These are phyloP conservation scores for Candida hungchunana DNA, from an alignment of 805 yeast genomes.

Conservation along the genomic window DNA sequence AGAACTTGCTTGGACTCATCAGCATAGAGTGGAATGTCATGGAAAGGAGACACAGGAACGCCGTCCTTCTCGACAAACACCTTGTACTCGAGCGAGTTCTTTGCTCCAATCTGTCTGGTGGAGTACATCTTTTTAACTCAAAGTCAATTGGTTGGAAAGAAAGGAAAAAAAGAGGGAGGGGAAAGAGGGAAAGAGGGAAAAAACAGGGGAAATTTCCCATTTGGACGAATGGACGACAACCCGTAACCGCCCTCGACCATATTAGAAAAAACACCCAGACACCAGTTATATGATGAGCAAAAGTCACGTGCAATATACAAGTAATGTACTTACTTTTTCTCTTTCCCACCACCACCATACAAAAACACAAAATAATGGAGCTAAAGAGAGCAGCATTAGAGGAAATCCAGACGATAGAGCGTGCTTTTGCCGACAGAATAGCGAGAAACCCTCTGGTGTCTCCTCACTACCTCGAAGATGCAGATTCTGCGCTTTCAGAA, in stretches of 20 bases:
- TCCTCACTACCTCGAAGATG: constrained; percentile 28
- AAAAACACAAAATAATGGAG: constrained; percentile 22
- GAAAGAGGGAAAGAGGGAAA: not conserved
- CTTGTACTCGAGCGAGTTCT: constrained; percentile 91
- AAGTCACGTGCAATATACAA: too few relatives aligned
- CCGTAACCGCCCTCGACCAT: not conserved
- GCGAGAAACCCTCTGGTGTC: constrained; percentile 55
- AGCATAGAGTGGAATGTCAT: constrained; percentile 61
- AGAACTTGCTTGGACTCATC: constrained; percentile 40
- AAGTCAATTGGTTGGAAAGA: too few relatives aligned
- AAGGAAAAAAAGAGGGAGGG: not conserved
- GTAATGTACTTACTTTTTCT: too few relatives aligned
- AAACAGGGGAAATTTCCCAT: too few relatives aligned
- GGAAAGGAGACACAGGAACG: constrained; percentile 87
- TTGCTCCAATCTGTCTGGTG: constrained; percentile 92
- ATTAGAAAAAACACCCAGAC: constrained; percentile 3
- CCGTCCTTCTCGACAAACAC: constrained; percentile 91
- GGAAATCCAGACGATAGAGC: constrained; percentile 70
- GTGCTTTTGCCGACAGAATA: constrained; percentile 59
- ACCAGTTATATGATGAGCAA: too few relatives aligned
- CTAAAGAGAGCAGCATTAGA: constrained; percentile 39
- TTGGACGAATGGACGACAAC: not conserved
- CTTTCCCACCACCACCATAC: not conserved
- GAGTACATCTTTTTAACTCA: constrained; percentile 50
- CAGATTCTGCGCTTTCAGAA: constrained; percentile 30